phyloP scores from a whole-genome alignment of 2,329 filamentous ascomycete species.

The Botrytis elliptica region DNA sequence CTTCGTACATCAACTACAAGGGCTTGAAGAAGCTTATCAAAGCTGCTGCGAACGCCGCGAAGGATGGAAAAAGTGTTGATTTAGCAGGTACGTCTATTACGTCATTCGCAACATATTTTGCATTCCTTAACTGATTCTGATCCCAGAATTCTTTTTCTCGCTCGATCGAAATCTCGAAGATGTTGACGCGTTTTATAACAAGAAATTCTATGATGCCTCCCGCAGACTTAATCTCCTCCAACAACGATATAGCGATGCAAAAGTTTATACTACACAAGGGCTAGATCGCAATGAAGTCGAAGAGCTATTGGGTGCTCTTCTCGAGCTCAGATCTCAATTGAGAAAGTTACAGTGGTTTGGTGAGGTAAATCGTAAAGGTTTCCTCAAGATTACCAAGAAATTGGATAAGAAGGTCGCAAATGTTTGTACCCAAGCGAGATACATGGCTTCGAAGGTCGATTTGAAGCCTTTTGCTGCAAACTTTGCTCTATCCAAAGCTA shows the following conservation, averaged over 20 bases:
- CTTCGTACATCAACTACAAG: slow-evolving; percentile 86
- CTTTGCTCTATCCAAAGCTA: slow-evolving; percentile 53
- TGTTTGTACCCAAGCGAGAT: slow-evolving; percentile 75
- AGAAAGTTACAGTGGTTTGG: slow-evolving; percentile 97
- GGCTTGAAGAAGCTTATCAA: slow-evolving; percentile 95
- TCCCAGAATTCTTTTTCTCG: slow-evolving; percentile 88
- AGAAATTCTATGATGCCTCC: slow-evolving; percentile 82
- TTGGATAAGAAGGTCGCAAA: slow-evolving; percentile 89
- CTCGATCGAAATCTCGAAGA: slow-evolving; percentile 97
- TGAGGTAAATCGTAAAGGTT: slow-evolving; percentile 91
- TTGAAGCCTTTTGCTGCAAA: slow-evolving; percentile 84
- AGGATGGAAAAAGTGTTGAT: slow-evolving; percentile 74
- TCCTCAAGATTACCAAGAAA: slow-evolving; percentile 99
- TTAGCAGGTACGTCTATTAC: slow-evolving; percentile 68
- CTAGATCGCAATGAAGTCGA: slow-evolving; percentile 87
- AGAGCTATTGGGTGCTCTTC: slow-evolving; percentile 83
- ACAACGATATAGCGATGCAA: slow-evolving; percentile 77
- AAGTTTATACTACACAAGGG: slow-evolving; percentile 61
- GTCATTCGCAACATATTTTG: slow-evolving; percentile 36
- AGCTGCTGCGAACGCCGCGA: slow-evolving; percentile 60
- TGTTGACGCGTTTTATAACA: slow-evolving; percentile 96
- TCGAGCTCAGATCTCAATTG: slow-evolving; percentile 83
- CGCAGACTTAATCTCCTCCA: slow-evolving; percentile 83
- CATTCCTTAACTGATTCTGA: slow-evolving; percentile 33
- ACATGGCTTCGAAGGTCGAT: slow-evolving; percentile 88